These are phyloP conservation scores for Zymoseptoria passerinii DNA, from an alignment of 2,329 filamentous ascomycete species.

Conservation along the genomic window DNA sequence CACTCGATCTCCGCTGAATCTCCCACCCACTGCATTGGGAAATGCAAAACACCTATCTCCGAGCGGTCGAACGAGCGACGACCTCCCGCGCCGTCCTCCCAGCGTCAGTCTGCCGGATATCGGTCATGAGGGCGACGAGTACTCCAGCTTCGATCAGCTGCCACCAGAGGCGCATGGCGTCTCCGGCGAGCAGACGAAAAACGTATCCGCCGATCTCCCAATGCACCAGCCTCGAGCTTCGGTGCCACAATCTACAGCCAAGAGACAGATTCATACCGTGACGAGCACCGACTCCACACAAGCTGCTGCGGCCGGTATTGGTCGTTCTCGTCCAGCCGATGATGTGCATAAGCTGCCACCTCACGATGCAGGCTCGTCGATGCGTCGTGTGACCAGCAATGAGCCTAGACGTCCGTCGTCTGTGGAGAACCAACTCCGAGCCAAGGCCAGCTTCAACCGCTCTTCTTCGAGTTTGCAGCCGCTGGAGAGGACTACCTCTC, in stretches of 20 bases:
- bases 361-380: constrained; percentile 12
- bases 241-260: constrained; percentile 70
- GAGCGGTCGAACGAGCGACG: constrained; percentile 43
- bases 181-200: constrained; percentile 44
- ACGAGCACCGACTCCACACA: constrained; percentile 86
- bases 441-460: constrained; percentile 49
- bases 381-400: constrained; percentile 20
- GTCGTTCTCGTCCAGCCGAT: constrained; percentile 49
- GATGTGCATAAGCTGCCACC: constrained; percentile 34
- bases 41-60: constrained; percentile 18
- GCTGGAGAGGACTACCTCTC: constrained; percentile 35
- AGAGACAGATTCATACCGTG: constrained; percentile 71
- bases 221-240: constrained; percentile 86
- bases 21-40: constrained; percentile 45
- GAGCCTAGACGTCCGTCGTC: constrained; percentile 21
- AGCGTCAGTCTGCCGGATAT: constrained; percentile 68
- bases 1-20: constrained; percentile 78
- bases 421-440: constrained; percentile 47
- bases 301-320: constrained; percentile 77
- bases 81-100: constrained; percentile 50
- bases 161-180: constrained; percentile 27
- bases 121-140: constrained; percentile 85
- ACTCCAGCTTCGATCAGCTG: constrained; percentile 53
- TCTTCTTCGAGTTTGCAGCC: constrained; percentile 41
- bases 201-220: constrained; percentile 70